phyloP scores from a whole-genome alignment of 2,329 filamentous ascomycete species.

The Neodidymelliopsis sp. region DNA sequence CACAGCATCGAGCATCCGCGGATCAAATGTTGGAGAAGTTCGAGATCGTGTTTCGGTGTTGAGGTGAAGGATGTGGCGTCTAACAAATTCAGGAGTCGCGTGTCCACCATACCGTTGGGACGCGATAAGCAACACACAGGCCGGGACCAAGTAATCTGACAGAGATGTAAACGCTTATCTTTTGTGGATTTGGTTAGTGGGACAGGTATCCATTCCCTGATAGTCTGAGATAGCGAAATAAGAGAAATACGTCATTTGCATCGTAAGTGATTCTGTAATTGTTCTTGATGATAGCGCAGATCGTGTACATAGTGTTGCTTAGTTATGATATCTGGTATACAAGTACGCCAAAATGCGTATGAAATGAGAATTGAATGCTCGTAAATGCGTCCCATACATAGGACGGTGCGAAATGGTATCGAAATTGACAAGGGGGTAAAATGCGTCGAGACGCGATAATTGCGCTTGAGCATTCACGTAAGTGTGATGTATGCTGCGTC shows the following conservation, averaged over 20 bases:
- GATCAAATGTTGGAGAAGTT: constrained; percentile 2
- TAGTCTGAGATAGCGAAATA: constrained; percentile 8
- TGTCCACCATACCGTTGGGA: neutral
- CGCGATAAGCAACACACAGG: constrained; percentile 6
- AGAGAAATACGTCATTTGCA: constrained; percentile 13
- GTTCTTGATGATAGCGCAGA: neutral
- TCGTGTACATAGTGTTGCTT: neutral
- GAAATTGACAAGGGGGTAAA: constrained; percentile 1
- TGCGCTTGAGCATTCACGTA: constrained; percentile 1
- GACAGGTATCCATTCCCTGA: constrained; percentile 11
- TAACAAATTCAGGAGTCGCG: neutral
- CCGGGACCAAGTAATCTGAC: constrained; percentile 9
- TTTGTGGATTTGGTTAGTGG: constrained; percentile 18
- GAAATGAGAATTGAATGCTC: neutral
- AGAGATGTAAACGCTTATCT: constrained; percentile 19
- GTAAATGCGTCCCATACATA: neutral
- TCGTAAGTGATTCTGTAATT: neutral
- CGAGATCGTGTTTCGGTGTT: constrained; percentile 3
- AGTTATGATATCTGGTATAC: constrained; percentile 4
- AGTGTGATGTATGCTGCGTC: constrained; percentile 7
- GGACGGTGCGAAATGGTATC: constrained; percentile 10
- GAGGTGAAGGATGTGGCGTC: neutral
- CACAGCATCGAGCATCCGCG: neutral
- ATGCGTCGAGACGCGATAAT: neutral
- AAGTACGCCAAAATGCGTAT: constrained; percentile 1